Evolutionary conservation across 2,329 filamentous ascomycete genomes (phyloP), one percentile per base, ranked within the genome.

Genomic region (Chlorencoelia australis): DNA sequence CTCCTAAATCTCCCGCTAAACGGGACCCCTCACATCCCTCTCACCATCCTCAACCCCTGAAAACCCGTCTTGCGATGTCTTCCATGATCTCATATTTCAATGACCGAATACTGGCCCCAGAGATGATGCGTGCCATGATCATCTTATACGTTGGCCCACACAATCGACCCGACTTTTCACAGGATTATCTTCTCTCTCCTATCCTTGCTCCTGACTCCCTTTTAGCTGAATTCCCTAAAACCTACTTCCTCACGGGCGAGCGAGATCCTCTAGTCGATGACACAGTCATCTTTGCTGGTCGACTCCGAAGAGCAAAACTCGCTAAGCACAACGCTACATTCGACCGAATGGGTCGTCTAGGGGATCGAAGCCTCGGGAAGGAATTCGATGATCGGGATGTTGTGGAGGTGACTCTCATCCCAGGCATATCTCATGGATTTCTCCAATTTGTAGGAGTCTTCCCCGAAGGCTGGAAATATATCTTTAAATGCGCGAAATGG

Each of bases 51-150:
- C 62, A 71, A 41, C 71, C 72, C 2, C 63, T 94, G 43, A 78
- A 74, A 48, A 96, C 91, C 1, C 77, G 88, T n/a, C 72, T 98
- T 7, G 88, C 89, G 11, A 94, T 89, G 56, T 88, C 86, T 0
- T 89, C 81, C n/a, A 94, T 94, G 76, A 93, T 98, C 22, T 95
- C 89, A 0, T 96, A 96, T 61, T 94, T 95, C 59, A 91, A 94
- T 58, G 91, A 98, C 59, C 81, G 91, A 18, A 83, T 98, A 18
- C 69, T 98, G 10, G 89, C 86, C 0, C 89, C 91, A 0, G 91
- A 98, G 60, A 94, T 96, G 86, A 95, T 96, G 82, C 82, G 91
- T 20, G 86, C 88, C 45, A 96, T 98, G 88, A 94, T 98, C 47
- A 94, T 98, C 47, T 69, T 98, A 4, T 98, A 98, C 58, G 83